Conservation (phyloP, 305 asterid genomes). For the Euphrasia arctica region DNA sequence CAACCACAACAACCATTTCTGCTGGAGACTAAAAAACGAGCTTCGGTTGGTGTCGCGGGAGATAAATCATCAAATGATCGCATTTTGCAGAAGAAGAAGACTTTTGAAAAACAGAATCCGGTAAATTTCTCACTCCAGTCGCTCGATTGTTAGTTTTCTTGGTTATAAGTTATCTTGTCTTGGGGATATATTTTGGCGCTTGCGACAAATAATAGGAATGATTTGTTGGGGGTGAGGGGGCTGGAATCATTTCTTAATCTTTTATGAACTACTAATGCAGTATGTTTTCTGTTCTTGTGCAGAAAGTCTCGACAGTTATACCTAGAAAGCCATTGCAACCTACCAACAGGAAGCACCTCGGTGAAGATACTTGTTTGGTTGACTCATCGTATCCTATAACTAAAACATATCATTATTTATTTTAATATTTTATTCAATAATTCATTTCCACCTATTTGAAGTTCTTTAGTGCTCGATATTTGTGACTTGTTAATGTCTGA, state of each 20-base stretch:
- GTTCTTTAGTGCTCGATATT: slow-evolving; percentile 13
- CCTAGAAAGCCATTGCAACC: slow-evolving; percentile 69
- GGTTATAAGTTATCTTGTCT: slow-evolving; percentile 5
- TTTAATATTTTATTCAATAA: not conserved
- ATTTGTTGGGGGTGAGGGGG: no score
- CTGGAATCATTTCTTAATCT: no score
- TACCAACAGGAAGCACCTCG: slow-evolving; percentile 66
- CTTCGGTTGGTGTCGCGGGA: slow-evolving; percentile 38
- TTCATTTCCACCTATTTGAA: slow-evolving; percentile 20
- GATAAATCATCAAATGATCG: slow-evolving; percentile 31
- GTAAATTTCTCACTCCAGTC: slow-evolving; percentile 28
- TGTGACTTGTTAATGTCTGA: slow-evolving; percentile 17
- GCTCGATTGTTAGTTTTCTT: slow-evolving; percentile 7
- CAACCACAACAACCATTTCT: slow-evolving; percentile 71
- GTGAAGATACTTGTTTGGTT: slow-evolving; percentile 55
- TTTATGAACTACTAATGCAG: not conserved
- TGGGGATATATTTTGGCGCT: slow-evolving; percentile 9
- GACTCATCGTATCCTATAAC: slow-evolving; percentile 54
- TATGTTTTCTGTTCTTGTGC: slow-evolving; percentile 26
- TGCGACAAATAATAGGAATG: not conserved
- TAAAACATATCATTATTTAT: slow-evolving; percentile 10
- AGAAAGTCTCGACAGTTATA: slow-evolving; percentile 39
- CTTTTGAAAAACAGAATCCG: slow-evolving; percentile 38
- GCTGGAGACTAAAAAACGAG: slow-evolving; percentile 76
- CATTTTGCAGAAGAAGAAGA: slow-evolving; percentile 29